Base-by-base conservation (phyloP, 2,329 filamentous ascomycete genomes). In the Neonectria ditissima region DNA sequence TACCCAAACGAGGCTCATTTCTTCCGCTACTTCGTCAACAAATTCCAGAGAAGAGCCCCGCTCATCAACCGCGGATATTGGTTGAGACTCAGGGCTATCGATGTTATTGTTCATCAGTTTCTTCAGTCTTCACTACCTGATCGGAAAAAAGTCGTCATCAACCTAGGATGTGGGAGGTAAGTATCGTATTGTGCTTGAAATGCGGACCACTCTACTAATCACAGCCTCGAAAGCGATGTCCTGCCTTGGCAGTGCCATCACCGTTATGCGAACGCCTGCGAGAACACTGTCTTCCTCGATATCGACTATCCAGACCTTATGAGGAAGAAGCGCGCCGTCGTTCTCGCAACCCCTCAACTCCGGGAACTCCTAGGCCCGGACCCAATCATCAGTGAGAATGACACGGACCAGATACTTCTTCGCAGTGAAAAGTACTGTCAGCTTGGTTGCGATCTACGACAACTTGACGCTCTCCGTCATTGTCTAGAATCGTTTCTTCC, bases 21-120 rank as follows among this genome's bases (percentile, higher is more conserved):
- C 81, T 95, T 96, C 71, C 90, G 92, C 50, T 91, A 93, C 75
- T 97, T 97, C 78, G 93, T 97, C 34, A 90, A 87, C 69, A 97
- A 94, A 76, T 91, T 92, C 69, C 90, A 93, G 77, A 85, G 93
- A 64, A 86, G 94, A 51, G 90, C 93, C n/a, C 94, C 95, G 1
- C 83, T 97, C 55, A 96, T 97, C 74, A 97, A 97, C 77, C 87
- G 94, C 48, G 93, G 93, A 52, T 97, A 97, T 74, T 93, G 93
- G 87, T 81, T 97, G 39, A 89, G 94, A 30, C 91, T 97, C 82
- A 90, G 91, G 75, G 91, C 92, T 16, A 89, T 97, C 62, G 92
- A 97, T 74, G 84, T 90, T 65, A 84, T 89, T 5, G 89, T 97
- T 18, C 85, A 86, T 20, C 82, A 86, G n/a, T 97, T 97, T 70